Evolutionary conservation across 2,329 filamentous ascomycete species (phyloP), one percentile per base, ranked within the genome.

Genomic region (Lasiodiplodia gonubiensis): DNA sequence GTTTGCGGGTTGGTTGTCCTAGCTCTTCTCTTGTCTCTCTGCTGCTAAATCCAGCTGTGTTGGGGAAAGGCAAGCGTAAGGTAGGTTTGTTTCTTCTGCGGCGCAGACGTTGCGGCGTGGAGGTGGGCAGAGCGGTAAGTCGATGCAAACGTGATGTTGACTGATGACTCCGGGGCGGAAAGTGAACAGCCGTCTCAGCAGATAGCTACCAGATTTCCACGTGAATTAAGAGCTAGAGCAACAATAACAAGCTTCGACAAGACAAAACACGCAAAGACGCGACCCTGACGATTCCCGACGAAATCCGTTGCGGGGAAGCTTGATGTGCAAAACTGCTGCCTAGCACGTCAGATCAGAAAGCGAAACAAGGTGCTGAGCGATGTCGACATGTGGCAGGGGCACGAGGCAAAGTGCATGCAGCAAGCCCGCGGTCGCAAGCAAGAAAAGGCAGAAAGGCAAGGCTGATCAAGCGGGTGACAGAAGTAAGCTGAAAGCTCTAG

Each of bases 241-340:
- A 46, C 42, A 21, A 10, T 4, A 39, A n/a, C n/a, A 46, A 46
- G 12, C 18, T 18, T 8, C 42, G 12, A 16, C 18, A 16, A 16
- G 39, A 42, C 14, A 42, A 21, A 46, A 46, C 18, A 46, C n/a
- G 42, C n/a, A 46, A 46, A 46, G 42, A 33, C n/a, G 42, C n/a
- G 42, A 18, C 4, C 18, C 37, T 33, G 30, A 33, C 30, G 30
- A 6, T 33, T 33, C 42, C 42, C 42, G 42, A 21, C 42, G 42
- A 21, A 46, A 8, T n/a, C 18, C 18, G 42, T 46, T 46, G 42
- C 42, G 42, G 42, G 42, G 42, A n/a, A 46, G 42, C 42, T 33
- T 57, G 33, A 57, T 23, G 53, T 57, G 39, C 33, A 37, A 57
- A 39, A 57, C 53, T 57, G 53, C 53, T 57, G 53, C 53, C 53